Conservation (phyloP, 78 protist genomes). For the Dictyostelium brefeldianum region DNA sequence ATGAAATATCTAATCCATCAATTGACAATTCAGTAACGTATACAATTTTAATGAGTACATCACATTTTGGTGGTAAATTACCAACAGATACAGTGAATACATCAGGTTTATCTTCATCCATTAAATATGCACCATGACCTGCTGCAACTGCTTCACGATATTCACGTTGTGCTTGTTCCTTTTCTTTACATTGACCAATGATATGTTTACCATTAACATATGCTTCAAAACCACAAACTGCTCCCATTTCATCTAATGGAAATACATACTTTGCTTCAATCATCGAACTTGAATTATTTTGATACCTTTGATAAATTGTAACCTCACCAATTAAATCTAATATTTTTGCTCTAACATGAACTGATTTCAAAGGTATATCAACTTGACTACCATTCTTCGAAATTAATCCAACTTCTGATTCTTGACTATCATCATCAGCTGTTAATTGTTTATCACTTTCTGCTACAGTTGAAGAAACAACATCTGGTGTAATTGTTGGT, state of each 20-base stretch:
- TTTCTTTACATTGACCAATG: conserved; percentile 90
- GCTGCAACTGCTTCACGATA: conserved; percentile 77
- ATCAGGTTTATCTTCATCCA: conserved; percentile 91
- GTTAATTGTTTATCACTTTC: not conserved
- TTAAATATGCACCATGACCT: conserved; percentile 91
- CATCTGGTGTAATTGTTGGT: conserved; percentile 2
- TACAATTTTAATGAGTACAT: conserved; percentile 80
- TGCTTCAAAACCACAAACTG: conserved; percentile 95
- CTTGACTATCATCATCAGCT: not conserved
- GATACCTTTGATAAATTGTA: conserved; percentile 84
- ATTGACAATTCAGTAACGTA: conserved; percentile 85
- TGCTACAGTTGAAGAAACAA: no score
- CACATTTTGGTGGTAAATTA: conserved; percentile 87
- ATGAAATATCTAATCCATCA: conserved; percentile 79
- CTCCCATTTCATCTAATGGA: conserved; percentile 92
- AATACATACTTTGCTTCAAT: conserved; percentile 91
- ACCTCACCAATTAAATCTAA: conserved; percentile 89
- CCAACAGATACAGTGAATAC: conserved; percentile 91
- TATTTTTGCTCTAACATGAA: conserved; percentile 59
- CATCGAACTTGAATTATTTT: conserved; percentile 25
- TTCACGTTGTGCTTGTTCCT: conserved; percentile 90
- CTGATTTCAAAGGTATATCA: conserved; percentile 62
- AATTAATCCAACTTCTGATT: conserved; percentile 31
- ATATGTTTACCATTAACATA: conserved; percentile 87
- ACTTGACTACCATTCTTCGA: not conserved